Conservation (phyloP, 495 filamentous ascomycete genomes). For the Clavariopsis aquatica region DNA sequence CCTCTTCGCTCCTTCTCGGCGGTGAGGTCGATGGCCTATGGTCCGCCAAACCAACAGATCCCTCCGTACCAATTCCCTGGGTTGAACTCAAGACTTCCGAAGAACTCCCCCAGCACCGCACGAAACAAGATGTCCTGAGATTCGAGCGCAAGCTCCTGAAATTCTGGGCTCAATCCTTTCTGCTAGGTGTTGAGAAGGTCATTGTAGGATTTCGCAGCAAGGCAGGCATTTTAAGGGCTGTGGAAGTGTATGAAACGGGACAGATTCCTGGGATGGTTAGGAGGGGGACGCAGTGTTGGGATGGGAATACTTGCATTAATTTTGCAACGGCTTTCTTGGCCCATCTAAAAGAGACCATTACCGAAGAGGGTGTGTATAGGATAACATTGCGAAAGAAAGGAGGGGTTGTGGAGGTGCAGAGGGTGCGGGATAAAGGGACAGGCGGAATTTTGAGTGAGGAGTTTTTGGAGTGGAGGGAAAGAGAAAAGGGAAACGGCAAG, state of each 20-base stretch:
- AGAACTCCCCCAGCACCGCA: slow-evolving; percentile 54
- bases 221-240: slow-evolving; percentile 66
- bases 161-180: slow-evolving; percentile 95
- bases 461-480: slow-evolving; percentile 69
- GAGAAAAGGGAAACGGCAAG: not conserved
- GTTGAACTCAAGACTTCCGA: slow-evolving; percentile 91
- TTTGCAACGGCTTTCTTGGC: slow-evolving; percentile 76
- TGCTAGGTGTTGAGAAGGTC: slow-evolving; percentile 88
- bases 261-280: slow-evolving; percentile 73
- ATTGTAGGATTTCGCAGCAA: slow-evolving; percentile 83
- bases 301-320: slow-evolving; percentile 88
- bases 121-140: slow-evolving; percentile 63
- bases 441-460: slow-evolving; percentile 74
- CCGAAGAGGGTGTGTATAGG: slow-evolving; percentile 75
- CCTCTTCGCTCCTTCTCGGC: slow-evolving; percentile 70
- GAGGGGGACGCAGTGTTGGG: slow-evolving; percentile 69
- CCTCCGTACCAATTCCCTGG: slow-evolving; percentile 68
- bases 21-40: slow-evolving; percentile 91
- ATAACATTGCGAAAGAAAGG: slow-evolving; percentile 61
- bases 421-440: slow-evolving; percentile 69
- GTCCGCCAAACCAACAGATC: slow-evolving; percentile 35
- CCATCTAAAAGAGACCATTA: slow-evolving; percentile 69
- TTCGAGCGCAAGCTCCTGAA: slow-evolving; percentile 90
- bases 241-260: slow-evolving; percentile 77
- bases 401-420: slow-evolving; percentile 69